Evolutionary conservation across 1,284 basidiomycete genomes (phyloP).

Genomic region (Polyporus tsugae): DNA sequence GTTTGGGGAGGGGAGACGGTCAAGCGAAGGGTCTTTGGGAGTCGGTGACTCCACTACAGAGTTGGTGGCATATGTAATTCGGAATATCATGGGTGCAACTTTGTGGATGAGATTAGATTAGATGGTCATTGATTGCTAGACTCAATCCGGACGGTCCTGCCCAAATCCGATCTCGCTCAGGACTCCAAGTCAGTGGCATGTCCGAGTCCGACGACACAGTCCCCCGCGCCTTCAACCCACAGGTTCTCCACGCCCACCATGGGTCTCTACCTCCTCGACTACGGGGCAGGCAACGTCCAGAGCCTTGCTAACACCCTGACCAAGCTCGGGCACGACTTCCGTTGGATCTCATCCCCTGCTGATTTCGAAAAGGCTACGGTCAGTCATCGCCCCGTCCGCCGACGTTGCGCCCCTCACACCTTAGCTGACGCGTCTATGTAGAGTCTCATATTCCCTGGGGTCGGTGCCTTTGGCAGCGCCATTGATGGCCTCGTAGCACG

Average conservation of each 20-base stretch:
- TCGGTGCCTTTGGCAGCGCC: conserved; percentile 93
- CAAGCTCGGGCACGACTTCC: conserved; percentile 88
- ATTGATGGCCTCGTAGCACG: conserved; percentile 79
- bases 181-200: too few species aligned
- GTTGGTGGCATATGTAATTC: conserved; percentile 30
- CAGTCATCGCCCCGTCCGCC: conserved; percentile 48
- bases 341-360: conserved; percentile 87
- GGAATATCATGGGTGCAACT: conserved; percentile 25
- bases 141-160: conserved; percentile 17
- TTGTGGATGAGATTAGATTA: conserved; percentile 33
- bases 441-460: conserved; percentile 98
- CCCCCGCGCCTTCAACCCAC: not conserved
- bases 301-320: conserved; percentile 94
- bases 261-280: conserved; percentile 91
- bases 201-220: too few species aligned
- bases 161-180: conserved; percentile 26
- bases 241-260: conserved; percentile 44
- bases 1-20: not conserved
- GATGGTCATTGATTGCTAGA: conserved; percentile 27
- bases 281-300: conserved; percentile 95
- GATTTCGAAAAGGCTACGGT: conserved; percentile 94
- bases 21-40: conserved; percentile 5
- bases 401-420: conserved; percentile 24
- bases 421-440: conserved; percentile 45
- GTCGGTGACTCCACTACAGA: not conserved